Base-by-base conservation (phyloP, 2,329 filamentous ascomycete species). In the Diaporthe vexans region DNA sequence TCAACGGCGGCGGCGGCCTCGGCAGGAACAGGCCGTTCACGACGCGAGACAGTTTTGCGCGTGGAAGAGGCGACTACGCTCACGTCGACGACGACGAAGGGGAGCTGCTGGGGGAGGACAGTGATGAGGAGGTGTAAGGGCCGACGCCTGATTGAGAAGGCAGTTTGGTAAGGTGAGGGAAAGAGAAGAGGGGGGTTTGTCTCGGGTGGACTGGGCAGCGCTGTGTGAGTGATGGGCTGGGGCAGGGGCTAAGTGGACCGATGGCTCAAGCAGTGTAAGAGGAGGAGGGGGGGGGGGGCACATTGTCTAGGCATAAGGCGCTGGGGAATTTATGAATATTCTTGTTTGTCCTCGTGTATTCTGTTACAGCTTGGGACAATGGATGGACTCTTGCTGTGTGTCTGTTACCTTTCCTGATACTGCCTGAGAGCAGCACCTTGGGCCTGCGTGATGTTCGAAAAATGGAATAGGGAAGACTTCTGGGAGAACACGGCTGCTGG, bases 31-130 rank as follows among this genome's bases (percentile, higher is more conserved):
- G 93, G 75, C 91, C 93, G 73, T 99, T 97, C 82, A 97, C 95
- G 21, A 97, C 94, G 67, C 88, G 97, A 74, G 94, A 94, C 80
- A 96, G 94, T 76, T 99, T 99, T 84, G 94, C 95, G 7, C 90
- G 95, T 73, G 93, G 94, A 1, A 90, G 94, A 73, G 93, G 94
- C n/a, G 94, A 98, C 82, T 98, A 98, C 82, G 91, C 92, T 21
- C 89, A 93, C 79, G 95, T 98, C 69, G 95, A 97, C 79, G 94
- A 97, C 68, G 97, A 98, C 81, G 97, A 98, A 82, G 96, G 96
- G 65, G 96, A 98, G 86, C 86, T 99, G 78, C 85, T 99, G 48
- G 97, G 97, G 0, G 96, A 98, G 78, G 95, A 97, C 75, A 95
- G 95, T 78, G 96, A 98, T 77, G 95, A 98, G 80, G 96, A 98